A percentile compares a stretch with the other conserved stretches of the same genome.
Evolutionary conservation across 176 grass and related monocot species (phyloP).

Genomic region (Carex pumila): DNA sequence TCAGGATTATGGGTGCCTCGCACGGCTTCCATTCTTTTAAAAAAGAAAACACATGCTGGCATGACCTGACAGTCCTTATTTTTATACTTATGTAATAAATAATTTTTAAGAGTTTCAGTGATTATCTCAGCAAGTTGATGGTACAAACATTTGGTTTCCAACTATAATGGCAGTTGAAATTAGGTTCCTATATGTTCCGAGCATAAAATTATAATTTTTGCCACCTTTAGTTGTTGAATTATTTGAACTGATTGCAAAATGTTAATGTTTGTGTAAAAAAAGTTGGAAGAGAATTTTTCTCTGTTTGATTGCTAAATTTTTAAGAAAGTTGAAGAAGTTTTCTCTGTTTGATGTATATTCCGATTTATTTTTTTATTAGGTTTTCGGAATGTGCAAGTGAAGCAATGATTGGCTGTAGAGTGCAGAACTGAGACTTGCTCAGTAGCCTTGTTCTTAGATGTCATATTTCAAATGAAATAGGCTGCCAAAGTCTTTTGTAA

Average conservation of each 20-base stretch:
- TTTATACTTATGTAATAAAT: too few species aligned
- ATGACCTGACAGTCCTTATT: background rate
- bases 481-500: background rate
- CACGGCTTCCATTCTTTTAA: too few species aligned
- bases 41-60: background rate
- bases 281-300: background rate
- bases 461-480: background rate
- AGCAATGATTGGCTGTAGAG: slow-evolving; percentile 3
- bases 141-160: background rate
- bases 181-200: background rate
- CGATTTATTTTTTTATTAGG: background rate
- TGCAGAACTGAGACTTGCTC: background rate
- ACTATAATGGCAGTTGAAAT: background rate
- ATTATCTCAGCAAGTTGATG: background rate
- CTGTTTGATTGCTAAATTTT: background rate
- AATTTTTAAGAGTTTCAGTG: background rate
- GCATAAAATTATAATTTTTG: background rate
- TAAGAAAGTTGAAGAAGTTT: background rate
- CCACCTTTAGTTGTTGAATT: background rate
- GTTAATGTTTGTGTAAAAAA: background rate
- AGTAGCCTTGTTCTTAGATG: background rate
- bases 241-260: background rate
- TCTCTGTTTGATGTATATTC: background rate
- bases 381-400: background rate
- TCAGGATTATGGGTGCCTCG: background rate